Evolutionary conservation across 1,284 basidiomycete genomes (phyloP), one percentile per base, ranked within the genome.

Genomic region (Pascua sp.): DNA sequence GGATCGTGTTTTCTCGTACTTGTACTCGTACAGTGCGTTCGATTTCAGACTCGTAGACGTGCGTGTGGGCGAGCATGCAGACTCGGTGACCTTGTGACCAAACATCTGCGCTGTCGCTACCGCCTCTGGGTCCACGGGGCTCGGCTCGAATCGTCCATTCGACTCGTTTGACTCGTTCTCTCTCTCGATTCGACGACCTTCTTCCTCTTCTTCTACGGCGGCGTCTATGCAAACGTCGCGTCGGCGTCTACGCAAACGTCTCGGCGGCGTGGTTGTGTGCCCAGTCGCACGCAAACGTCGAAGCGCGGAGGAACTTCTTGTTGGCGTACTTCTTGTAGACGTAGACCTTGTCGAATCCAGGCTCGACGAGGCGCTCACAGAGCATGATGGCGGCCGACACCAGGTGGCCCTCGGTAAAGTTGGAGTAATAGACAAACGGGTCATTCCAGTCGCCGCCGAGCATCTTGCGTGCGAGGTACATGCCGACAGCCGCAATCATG

Each of bases 301-400:
- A 78, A 11, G 81, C 93, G 77, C 93, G 91, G 72, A 97, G 84
- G 84, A 94, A 96, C 80, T 93, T 92, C 85, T 94, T 95, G 83
- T 90, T 86, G 53, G 91, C 86, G 77, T 98, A 99, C 81, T 99
- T 98, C 81, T 89, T 89, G 84, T 86, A 96, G 39, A 96, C 89
- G 77, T 94, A 93, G 69, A 89, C 86, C 55, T 85, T 82, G 42
- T 86, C 83, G 76, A 98, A 98, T 61, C 85, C 85, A 1, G 84
- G 80, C 67, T 93, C 90, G 16, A 84, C 80, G 39, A 99, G 82
- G 72, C 91, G 89, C 75, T 94, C 90, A 57, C 93, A 81, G 56
- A 98, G 83, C 72, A 91, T 82, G 53, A 85, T 81, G 67, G 93
- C 88, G 11, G 94, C 95, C 2, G 86, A 84, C 47, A 87, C 75